phyloP scores from a whole-genome alignment of 2,329 filamentous ascomycete species.

The Trichophaea hybrida region DNA sequence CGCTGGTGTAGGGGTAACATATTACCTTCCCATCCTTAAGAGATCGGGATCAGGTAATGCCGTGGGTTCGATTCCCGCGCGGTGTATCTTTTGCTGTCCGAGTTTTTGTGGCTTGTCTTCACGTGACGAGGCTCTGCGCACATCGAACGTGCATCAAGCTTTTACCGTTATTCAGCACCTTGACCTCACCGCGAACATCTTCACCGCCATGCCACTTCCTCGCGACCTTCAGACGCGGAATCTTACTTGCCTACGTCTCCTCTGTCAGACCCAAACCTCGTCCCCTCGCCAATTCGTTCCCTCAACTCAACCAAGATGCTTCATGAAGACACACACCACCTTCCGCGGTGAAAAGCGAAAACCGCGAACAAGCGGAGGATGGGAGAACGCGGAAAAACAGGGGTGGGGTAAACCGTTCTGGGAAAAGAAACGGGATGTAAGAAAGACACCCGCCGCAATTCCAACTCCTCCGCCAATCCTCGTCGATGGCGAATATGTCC shows the following conservation, averaged over 20 bases:
- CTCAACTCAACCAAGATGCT: too few relatives aligned
- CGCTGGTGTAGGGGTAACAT: conserved; percentile 5
- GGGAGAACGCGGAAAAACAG: too few relatives aligned
- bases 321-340: neutral
- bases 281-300: too few relatives aligned
- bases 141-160: neutral
- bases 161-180: neutral
- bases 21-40: neutral
- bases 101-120: neutral
- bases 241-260: neutral
- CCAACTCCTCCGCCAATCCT: neutral
- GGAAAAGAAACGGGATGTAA: too few relatives aligned
- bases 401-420: too few relatives aligned
- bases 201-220: neutral
- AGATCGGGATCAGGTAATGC: neutral
- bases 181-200: neutral
- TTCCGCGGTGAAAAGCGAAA: neutral
- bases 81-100: neutral
- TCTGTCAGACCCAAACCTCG: too few relatives aligned
- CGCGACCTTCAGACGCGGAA: neutral
- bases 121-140: neutral
- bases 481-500: neutral
- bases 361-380: too few relatives aligned
- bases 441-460: neutral
- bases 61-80: conserved; percentile 4